Base-by-base conservation (phyloP, 805 yeast species). In the Ogataea sp. region DNA sequence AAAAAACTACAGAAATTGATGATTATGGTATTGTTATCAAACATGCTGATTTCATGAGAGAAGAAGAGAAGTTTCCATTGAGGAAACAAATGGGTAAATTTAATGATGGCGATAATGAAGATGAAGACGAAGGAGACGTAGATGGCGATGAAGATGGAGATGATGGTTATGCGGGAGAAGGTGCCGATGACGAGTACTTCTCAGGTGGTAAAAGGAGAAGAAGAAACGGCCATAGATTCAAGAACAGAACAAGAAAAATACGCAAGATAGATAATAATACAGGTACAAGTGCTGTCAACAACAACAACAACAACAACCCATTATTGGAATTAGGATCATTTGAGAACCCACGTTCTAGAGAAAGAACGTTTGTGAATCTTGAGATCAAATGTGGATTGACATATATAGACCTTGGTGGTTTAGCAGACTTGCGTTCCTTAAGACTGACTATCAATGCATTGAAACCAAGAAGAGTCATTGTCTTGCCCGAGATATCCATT, bases 1-100 rank as follows among this genome's bases (percentile, higher is more conserved):
- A 73, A 1, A 71, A 68, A 24, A 74, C 75, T 48, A 64, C 72
- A 20, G 76, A 83, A 47, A 64, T 70, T 35, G 97, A 93, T 54
- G 97, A 90, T 47, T 93, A 90, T 57, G 99, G 99, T 24, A 80
- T 77, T 40, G 61, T 80, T 2, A 78, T 89, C 17, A 79, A 81
- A 44, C 71, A 71, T 32, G 73, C 76, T 29, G 82, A 80, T 48
- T 83, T 80, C 51, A 71, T 67, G 25, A 63, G 71, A 41, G 75
- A 68, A 26, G 80, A 75, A 37, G 74, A 70, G 39, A 63, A 58
- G 40, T 65, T 62, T 37, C 53, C 58, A 7, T 50, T 57, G 36
- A 57, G 56, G 29, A 61, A 53, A 33, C 20, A 59, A 53, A 39
- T 46, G 51, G 48, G 50, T 4, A 52, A 42, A 29, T 51, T 39